Evolutionary conservation across 2,329 filamentous ascomycete genomes (phyloP).

Genomic region (Cercospora zeae-maydis): DNA sequence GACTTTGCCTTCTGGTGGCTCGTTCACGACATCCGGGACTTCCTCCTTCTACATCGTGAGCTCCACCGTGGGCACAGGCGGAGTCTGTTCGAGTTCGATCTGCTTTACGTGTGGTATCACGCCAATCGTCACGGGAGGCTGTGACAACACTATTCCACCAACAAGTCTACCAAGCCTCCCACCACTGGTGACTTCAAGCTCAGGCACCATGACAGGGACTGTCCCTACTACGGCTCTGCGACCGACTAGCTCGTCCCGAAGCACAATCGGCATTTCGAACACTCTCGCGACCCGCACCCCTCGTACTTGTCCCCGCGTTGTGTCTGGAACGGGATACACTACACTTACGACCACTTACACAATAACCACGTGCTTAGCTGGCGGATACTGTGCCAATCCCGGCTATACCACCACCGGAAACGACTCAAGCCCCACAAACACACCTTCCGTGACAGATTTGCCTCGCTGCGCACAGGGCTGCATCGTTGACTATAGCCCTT

Average conservation of each 20-base stretch:
- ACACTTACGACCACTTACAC: constrained; percentile 35
- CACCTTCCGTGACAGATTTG: neutral
- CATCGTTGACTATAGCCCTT: neutral
- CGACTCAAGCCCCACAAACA: constrained; percentile 15
- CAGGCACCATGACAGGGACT: neutral
- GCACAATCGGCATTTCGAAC: neutral
- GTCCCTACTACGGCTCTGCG: neutral
- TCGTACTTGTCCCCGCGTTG: constrained; percentile 13
- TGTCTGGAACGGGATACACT: constrained; percentile 28
- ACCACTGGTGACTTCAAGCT: neutral
- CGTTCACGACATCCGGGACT: constrained; percentile 16
- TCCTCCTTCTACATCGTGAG: constrained; percentile 25
- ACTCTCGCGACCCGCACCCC: neutral
- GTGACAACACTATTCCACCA: neutral
- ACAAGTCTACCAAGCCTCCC: neutral
- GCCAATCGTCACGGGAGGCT: constrained; percentile 14
- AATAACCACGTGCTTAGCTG: constrained; percentile 32
- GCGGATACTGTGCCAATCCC: constrained; percentile 30
- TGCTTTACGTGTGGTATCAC: constrained; percentile 34
- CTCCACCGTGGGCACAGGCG: constrained; percentile 13
- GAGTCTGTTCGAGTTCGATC: constrained; percentile 11
- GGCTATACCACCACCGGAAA: constrained; percentile 25
- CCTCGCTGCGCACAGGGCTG: neutral
- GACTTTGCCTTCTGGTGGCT: constrained; percentile 20
- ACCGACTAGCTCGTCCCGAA: neutral